These are phyloP conservation scores for Yamadazyma sp. DNA, from an alignment of 805 yeast genomes.

Conservation along the genomic window DNA sequence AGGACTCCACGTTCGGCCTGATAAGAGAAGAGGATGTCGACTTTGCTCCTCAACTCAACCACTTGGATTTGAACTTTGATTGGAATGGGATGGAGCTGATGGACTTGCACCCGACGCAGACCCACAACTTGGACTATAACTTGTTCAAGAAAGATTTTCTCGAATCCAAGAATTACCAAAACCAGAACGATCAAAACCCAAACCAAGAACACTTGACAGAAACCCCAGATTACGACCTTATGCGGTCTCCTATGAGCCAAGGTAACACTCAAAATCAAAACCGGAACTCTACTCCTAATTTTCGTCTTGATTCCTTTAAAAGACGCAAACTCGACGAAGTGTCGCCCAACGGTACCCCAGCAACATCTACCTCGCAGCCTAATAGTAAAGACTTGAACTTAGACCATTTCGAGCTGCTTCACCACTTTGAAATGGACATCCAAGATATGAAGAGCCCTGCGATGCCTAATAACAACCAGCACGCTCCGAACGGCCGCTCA, in stretches of 20 bases:
- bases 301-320: constrained; percentile 10
- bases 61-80: constrained; percentile 18
- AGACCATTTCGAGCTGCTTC: constrained; percentile 3
- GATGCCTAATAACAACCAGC: not conserved
- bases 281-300: constrained; percentile 1
- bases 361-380: constrained; percentile 4
- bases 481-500: not conserved
- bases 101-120: constrained; percentile 21
- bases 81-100: constrained; percentile 30
- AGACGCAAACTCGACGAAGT: constrained; percentile 10
- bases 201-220: not conserved
- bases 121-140: constrained; percentile 2
- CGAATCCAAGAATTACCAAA: constrained; percentile 3
- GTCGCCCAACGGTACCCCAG: constrained; percentile 10
- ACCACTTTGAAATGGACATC: constrained; percentile 6
- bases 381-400: constrained; percentile 5
- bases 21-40: constrained; percentile 48
- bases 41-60: constrained; percentile 66
- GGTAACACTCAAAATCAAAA: not conserved
- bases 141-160: constrained; percentile 11
- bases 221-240: constrained; percentile 6
- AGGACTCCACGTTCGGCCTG: constrained; percentile 42
- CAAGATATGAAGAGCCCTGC: not conserved
- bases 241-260: constrained; percentile 5
- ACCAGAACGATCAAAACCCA: not conserved